These are phyloP conservation scores for Balansia obtecta DNA, from an alignment of 2,329 filamentous ascomycete genomes.

Conservation along the genomic window DNA sequence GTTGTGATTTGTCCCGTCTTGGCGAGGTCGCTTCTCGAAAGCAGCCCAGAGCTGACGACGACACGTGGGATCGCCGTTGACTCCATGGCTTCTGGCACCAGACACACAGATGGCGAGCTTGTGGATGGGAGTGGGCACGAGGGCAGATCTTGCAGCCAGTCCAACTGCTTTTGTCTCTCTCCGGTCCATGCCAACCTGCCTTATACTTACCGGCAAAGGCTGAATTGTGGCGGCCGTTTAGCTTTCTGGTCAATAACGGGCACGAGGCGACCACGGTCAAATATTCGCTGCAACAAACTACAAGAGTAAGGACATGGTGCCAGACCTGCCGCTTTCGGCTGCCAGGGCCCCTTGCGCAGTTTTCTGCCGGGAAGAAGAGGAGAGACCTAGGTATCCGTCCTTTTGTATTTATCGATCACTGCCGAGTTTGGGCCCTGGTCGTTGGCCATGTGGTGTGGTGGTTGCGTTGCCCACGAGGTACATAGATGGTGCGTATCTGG, in stretches of 20 bases:
- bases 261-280: background rate
- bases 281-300: background rate
- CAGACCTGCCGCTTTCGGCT: slow-evolving; percentile 4
- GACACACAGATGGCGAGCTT: too few species aligned
- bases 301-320: background rate
- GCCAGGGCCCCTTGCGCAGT: slow-evolving; percentile 2
- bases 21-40: too few species aligned
- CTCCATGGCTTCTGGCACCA: background rate
- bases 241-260: background rate
- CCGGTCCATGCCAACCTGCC: background rate
- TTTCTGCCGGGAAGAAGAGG: background rate
- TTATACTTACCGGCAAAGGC: background rate
- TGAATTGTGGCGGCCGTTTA: slow-evolving; percentile 1
- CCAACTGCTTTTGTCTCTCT: too few species aligned
- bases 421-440: background rate
- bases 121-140: background rate
- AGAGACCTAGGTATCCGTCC: background rate
- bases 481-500: too few species aligned
- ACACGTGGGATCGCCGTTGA: background rate
- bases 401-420: background rate
- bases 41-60: too few species aligned
- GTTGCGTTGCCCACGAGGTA: too few species aligned
- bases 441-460: background rate
- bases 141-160: background rate
- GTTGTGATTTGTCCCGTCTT: background rate